phyloP scores from a whole-genome alignment of 2,329 filamentous ascomycete genomes.

The Nigrospora oryzae region DNA sequence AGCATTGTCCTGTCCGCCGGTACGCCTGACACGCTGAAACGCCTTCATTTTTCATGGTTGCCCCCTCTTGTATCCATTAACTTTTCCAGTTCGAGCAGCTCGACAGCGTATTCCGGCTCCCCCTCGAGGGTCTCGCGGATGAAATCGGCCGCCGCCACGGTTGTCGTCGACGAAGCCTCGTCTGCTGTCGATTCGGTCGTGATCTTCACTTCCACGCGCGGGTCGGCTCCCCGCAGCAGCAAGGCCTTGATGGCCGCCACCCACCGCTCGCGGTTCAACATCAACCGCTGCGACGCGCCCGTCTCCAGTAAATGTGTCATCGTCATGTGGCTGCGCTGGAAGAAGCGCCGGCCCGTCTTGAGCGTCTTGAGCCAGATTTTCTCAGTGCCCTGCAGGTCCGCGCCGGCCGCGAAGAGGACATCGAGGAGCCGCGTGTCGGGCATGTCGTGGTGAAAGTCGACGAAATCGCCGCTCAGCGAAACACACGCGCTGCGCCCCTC shows the following conservation, averaged over 20 bases:
- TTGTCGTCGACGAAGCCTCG: not conserved
- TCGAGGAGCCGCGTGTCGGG: not conserved
- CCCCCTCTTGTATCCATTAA: no score
- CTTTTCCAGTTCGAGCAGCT: not conserved
- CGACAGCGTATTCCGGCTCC: not conserved
- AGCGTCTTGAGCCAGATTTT: conserved; percentile 16
- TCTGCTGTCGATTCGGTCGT: not conserved
- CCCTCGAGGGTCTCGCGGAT: not conserved
- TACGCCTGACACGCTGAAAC: no score
- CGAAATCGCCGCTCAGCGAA: not conserved
- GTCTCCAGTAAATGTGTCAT: not conserved
- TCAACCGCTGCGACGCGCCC: conserved; percentile 14
- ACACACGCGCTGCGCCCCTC: not conserved
- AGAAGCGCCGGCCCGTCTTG: conserved; percentile 18
- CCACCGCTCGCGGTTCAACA: conserved; percentile 18
- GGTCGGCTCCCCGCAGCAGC: conserved; percentile 17
- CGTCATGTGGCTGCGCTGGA: conserved; percentile 9
- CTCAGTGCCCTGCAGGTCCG: conserved; percentile 2
- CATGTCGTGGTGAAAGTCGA: not conserved
- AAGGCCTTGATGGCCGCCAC: conserved; percentile 18
- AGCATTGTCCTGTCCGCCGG: no score
- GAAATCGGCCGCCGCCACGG: not conserved
- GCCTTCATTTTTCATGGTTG: no score
- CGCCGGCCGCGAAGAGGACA: not conserved
- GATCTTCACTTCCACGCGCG: not conserved